A percentile compares a stretch with the other conserved stretches of the same genome.
phyloP scores from a whole-genome alignment of 2,329 filamentous ascomycete genomes.

The Ceratocystiopsis sp. region DNA sequence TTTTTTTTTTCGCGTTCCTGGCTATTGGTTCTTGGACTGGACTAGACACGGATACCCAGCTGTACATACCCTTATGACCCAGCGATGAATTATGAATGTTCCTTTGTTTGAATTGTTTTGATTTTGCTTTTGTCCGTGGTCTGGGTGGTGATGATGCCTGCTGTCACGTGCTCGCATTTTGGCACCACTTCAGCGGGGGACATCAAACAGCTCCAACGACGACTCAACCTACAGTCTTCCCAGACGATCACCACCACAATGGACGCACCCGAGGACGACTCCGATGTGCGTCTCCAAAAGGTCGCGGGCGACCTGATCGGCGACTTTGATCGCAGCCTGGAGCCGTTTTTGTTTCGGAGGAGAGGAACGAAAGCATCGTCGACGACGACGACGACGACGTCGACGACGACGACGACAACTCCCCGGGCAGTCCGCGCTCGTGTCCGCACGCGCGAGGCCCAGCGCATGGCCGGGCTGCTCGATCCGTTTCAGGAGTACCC shows the following conservation, averaged over 20 bases:
- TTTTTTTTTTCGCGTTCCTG: not conserved
- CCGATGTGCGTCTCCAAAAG: conserved; percentile 45
- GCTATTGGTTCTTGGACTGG: too few species aligned
- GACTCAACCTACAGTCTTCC: not conserved
- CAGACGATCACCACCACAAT: conserved; percentile 18
- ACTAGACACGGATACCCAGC: too few species aligned
- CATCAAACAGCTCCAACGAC: not conserved
- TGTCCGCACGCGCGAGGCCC: conserved; percentile 9
- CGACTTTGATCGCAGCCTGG: conserved; percentile 38
- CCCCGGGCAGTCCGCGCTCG: conserved; percentile 3
- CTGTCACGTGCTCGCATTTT: not conserved
- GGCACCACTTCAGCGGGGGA: too few species aligned
- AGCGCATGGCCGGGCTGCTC: conserved; percentile 28
- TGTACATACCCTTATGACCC: too few species aligned
- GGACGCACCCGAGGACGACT: conserved; percentile 43
- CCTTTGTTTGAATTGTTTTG: too few species aligned
- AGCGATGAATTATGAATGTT: too few species aligned
- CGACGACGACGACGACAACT: not conserved
- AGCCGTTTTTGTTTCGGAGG: conserved; percentile 24
- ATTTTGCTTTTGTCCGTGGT: too few species aligned
- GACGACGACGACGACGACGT: conserved; percentile 7
- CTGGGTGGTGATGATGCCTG: too few species aligned
- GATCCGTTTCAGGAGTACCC: conserved; percentile 92
- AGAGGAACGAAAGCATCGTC: conserved; percentile 18
- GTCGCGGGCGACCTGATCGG: conserved; percentile 39